Evolutionary conservation across 495 filamentous ascomycete species (phyloP).

Genomic region (Penicillium parvum): DNA sequence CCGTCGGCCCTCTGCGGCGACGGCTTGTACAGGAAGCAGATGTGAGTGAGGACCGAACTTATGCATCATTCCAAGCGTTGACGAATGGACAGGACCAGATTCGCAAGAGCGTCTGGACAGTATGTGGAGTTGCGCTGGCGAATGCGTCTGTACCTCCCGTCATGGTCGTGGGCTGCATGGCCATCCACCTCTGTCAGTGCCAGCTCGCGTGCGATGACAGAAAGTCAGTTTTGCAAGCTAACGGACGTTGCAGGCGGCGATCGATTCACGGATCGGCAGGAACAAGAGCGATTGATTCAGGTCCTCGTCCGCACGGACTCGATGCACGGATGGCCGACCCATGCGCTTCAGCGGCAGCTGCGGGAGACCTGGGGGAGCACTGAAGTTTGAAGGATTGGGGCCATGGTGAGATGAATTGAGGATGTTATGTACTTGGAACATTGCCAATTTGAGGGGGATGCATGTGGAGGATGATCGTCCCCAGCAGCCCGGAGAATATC

Average conservation of each 20-base stretch:
- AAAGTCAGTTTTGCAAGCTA: not conserved
- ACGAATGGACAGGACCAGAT: constrained; percentile 9
- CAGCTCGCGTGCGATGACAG: not conserved
- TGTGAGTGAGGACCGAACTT: constrained; percentile 10
- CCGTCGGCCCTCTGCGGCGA: constrained; percentile 16
- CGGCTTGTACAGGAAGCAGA: constrained; percentile 16
- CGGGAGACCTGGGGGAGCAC: constrained; percentile 18
- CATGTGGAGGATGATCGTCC: too few relatives aligned
- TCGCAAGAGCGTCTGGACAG: constrained; percentile 23
- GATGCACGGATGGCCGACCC: constrained; percentile 24
- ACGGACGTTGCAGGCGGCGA: constrained; percentile 15
- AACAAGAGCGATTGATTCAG: constrained; percentile 21
- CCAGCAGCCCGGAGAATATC: too few relatives aligned
- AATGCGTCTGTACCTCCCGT: constrained; percentile 20
- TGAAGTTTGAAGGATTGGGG: too few relatives aligned
- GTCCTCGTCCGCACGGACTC: constrained; percentile 17
- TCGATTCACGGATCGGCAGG: constrained; percentile 22
- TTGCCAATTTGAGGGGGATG: too few relatives aligned
- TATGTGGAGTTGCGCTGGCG: constrained; percentile 24
- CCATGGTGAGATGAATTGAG: too few relatives aligned
- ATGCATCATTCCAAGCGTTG: not conserved
- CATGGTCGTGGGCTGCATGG: constrained; percentile 27
- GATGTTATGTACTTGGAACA: too few relatives aligned
- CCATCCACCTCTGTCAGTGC: constrained; percentile 23
- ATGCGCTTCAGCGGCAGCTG: constrained; percentile 21